Evolutionary conservation across 129 eudicot genomes (phyloP), one percentile per base, ranked within the genome.

Genomic region (Flaveria brownii): DNA sequence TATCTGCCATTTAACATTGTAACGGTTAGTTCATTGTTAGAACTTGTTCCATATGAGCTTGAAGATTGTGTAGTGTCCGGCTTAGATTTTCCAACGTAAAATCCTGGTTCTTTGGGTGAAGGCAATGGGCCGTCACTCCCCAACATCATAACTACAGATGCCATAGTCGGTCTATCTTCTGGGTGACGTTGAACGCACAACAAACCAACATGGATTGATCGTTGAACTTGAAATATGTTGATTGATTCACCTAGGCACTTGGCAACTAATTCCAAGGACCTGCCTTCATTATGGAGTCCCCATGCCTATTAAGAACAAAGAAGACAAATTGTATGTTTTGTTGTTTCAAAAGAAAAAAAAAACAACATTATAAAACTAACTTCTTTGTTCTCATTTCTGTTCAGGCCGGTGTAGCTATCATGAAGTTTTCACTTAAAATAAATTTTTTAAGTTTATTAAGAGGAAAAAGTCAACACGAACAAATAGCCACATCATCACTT

Each of bases 131-230:
- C 68, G 14, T 76, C 84, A 50, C 82, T 72, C 41, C 82, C 81
- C n/a, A 84, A 30, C 87, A 80, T 80, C 39, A 72, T 11, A 39
- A 80, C 73, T 54, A 84, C 82, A 28, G 72, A 46, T 10, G 82
- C 22, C 72, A 84, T 84, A 50, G 64, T 70, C 33, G 88, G 88
- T 51, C 88, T 81, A 74, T 85, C 85, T 39, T 78, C 82, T 7
- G 85, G 83, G 43, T 79, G 14, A 73, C 72, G 75, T 78, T 81
- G 85, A 73, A 85, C 88, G 55, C 85, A 85, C 39, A 85, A 52
- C 52, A 85, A 76, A 63, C 84, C 76, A 13, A 85, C 74, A 2
- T 85, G 85, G 47, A 85, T 81, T 22, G 76, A 74, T 26, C 79
- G 52, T 64, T 20, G 42, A 39, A 81, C 78, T 52, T 81, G 78